Percentiles rank a stretch among this genome's conserved stretches.
Conservation (phyloP, 2,329 filamentous ascomycete species). For the Teratosphaeria destructans region DNA sequence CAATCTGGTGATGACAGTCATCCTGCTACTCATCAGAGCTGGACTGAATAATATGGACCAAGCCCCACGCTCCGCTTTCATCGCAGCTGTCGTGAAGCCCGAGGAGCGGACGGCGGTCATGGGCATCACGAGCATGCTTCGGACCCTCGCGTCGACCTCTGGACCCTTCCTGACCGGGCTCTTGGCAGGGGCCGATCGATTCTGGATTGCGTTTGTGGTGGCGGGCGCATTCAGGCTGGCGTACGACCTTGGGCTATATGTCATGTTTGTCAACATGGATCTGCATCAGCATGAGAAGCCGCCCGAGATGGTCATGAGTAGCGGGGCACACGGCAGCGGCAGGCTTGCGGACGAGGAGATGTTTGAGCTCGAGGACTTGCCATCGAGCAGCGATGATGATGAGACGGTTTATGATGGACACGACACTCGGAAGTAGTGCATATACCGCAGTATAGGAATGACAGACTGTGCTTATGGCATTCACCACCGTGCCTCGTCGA, state of each 20-base stretch:
- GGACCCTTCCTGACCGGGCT: conserved; percentile 48
- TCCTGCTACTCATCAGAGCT: conserved; percentile 48
- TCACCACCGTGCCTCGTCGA: not conserved
- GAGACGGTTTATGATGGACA: conserved; percentile 25
- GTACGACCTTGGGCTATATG: conserved; percentile 50
- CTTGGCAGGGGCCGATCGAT: conserved; percentile 42
- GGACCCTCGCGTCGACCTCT: conserved; percentile 48
- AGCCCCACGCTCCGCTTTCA: conserved; percentile 54
- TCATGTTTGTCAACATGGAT: conserved; percentile 49
- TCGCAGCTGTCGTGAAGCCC: conserved; percentile 54
- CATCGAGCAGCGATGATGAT: conserved; percentile 38
- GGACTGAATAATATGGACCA: conserved; percentile 61
- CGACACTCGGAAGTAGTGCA: conserved; percentile 6
- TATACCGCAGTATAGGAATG: not conserved
- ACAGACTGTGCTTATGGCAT: not conserved
- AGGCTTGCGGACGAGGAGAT: not conserved
- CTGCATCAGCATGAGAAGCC: conserved; percentile 21
- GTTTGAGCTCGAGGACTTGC: conserved; percentile 24
- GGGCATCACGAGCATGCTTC: conserved; percentile 53
- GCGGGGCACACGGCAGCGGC: not conserved
- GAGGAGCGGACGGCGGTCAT: conserved; percentile 60
- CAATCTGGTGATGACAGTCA: conserved; percentile 42
- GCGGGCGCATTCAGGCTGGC: conserved; percentile 44
- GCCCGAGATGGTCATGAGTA: not conserved
- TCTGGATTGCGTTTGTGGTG: conserved; percentile 53